Conservation (phyloP, 2,329 filamentous ascomycete species). For the Lachnellula hyalina region DNA sequence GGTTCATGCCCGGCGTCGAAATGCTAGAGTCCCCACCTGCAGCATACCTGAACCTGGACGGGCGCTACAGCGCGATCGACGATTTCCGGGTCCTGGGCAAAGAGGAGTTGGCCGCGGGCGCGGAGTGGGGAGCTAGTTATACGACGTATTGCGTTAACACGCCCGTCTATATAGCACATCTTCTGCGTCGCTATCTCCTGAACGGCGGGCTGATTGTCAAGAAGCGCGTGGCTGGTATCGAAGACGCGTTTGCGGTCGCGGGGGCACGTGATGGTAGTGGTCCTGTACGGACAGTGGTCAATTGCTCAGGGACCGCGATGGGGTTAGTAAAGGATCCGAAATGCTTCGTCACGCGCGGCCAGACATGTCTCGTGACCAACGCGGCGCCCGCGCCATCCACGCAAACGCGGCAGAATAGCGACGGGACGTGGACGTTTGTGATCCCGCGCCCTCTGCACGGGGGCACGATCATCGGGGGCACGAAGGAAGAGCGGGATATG, state of each 20-base stretch:
- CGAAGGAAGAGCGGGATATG: conserved; percentile 56
- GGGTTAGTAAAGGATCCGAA: conserved; percentile 40
- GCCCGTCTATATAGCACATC: conserved; percentile 37
- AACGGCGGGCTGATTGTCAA: conserved; percentile 32
- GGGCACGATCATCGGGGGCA: conserved; percentile 62
- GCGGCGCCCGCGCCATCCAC: conserved; percentile 36
- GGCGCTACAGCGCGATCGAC: conserved; percentile 34
- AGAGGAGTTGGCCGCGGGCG: conserved; percentile 31
- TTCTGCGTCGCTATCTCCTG: conserved; percentile 36
- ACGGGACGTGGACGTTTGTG: conserved; percentile 58
- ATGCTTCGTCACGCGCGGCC: conserved; percentile 40
- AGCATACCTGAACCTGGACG: conserved; percentile 31
- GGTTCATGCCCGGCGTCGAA: conserved; percentile 36
- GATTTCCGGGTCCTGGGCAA: conserved; percentile 23
- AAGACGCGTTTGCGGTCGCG: conserved; percentile 36
- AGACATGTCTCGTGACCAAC: conserved; percentile 43
- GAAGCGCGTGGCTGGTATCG: conserved; percentile 21
- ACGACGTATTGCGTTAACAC: conserved; percentile 38
- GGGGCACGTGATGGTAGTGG: conserved; percentile 6
- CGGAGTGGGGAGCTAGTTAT: conserved; percentile 36
- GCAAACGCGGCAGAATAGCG: conserved; percentile 56
- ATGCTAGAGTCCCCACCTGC: conserved; percentile 36
- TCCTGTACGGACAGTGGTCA: conserved; percentile 36
- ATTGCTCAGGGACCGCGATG: conserved; percentile 36
- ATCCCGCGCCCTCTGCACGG: conserved; percentile 57